These are phyloP conservation scores for Biscogniauxia sp. DNA, from an alignment of 2,329 filamentous ascomycete genomes.

Conservation along the genomic window DNA sequence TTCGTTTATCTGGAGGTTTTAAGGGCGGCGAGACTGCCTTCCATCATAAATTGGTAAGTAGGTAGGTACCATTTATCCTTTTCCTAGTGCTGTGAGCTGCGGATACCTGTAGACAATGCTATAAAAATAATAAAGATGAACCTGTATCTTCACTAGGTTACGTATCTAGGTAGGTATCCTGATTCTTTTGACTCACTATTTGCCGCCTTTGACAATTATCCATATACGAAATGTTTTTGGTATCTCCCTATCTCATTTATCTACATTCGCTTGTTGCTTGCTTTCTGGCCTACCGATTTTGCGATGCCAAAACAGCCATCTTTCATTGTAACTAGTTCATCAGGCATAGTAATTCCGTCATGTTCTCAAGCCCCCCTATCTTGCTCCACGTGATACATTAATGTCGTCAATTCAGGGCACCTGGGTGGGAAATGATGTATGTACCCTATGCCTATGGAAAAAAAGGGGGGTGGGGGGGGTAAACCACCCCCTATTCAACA, in stretches of 20 bases:
- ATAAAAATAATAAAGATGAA: too few species aligned
- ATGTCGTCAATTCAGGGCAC: neutral
- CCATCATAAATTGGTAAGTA: too few species aligned
- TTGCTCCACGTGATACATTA: too few species aligned
- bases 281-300: neutral
- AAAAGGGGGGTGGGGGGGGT: neutral
- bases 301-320: neutral
- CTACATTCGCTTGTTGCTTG: neutral
- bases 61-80: too few species aligned
- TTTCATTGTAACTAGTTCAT: neutral
- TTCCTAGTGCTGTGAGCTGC: too few species aligned
- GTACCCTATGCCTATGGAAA: neutral
- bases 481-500: conserved; percentile 25
- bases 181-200: neutral
- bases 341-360: neutral
- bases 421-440: neutral
- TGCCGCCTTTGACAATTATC: neutral
- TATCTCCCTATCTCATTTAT: neutral
- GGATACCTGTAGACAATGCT: too few species aligned
- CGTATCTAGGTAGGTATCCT: too few species aligned
- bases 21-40: too few species aligned
- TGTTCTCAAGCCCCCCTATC: neutral
- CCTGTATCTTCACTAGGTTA: too few species aligned
- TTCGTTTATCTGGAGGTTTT: too few species aligned
- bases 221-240: neutral